Evolutionary conservation across 176 grass and related monocot genomes (phyloP).

Genomic region (Hordeum marinum): DNA sequence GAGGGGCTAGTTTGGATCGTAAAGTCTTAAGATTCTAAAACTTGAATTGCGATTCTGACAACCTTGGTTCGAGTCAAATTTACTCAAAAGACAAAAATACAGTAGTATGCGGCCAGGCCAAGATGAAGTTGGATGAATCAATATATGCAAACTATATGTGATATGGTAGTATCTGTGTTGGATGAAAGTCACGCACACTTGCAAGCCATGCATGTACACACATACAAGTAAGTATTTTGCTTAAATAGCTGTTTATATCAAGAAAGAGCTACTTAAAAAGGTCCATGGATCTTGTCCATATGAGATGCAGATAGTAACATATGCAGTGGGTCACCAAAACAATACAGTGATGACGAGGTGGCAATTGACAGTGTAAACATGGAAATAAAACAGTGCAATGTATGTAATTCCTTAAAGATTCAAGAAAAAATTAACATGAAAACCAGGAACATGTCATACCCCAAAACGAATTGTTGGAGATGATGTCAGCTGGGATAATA

Average conservation of each 20-base stretch:
- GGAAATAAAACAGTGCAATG: background rate
- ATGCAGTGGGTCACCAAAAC: background rate
- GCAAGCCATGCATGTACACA: background rate
- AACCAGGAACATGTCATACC: slow-evolving; percentile 37
- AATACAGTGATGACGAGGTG: background rate
- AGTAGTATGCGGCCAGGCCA: background rate
- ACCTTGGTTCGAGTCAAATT: too few species aligned
- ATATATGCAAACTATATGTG: background rate
- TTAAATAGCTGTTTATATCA: background rate
- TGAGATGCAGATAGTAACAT: slow-evolving; percentile 1
- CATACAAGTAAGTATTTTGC: background rate
- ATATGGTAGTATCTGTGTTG: too few species aligned
- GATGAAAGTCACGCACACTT: background rate
- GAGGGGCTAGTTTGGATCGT: too few species aligned
- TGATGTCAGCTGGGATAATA: slow-evolving; percentile 79
- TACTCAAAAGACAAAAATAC: background rate
- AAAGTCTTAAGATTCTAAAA: too few species aligned
- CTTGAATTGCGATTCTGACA: too few species aligned
- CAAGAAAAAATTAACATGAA: background rate
- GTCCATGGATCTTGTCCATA: background rate
- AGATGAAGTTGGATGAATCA: background rate
- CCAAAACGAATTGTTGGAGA: slow-evolving; percentile 77
- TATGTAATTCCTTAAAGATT: background rate
- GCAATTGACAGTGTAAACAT: background rate
- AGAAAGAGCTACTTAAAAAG: background rate